phyloP scores from a whole-genome alignment of 2,329 filamentous ascomycete species.

The Hypoxylon sp. region DNA sequence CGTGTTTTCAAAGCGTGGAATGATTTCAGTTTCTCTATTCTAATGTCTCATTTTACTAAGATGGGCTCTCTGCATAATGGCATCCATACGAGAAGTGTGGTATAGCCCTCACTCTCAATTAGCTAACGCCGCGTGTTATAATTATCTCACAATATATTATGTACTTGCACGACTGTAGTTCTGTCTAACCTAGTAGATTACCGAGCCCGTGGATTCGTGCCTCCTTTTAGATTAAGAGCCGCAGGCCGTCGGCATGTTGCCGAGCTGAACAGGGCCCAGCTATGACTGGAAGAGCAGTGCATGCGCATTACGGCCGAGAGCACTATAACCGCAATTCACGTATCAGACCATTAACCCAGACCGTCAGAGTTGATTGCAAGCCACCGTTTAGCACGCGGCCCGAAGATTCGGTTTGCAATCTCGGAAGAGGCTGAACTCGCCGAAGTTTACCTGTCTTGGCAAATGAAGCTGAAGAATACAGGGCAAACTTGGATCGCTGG shows the following conservation, averaged over 20 bases:
- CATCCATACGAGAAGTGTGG: background rate
- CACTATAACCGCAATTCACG: background rate
- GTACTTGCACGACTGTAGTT: background rate
- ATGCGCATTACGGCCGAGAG: slow-evolving; percentile 21
- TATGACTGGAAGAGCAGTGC: slow-evolving; percentile 5
- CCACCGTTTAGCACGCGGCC: slow-evolving; percentile 3
- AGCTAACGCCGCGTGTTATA: background rate
- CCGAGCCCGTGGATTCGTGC: background rate
- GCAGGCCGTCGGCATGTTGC: slow-evolving; percentile 6
- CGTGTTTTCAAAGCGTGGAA: background rate
- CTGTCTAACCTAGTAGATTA: background rate
- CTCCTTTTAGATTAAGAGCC: background rate
- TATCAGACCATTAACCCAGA: slow-evolving; percentile 9
- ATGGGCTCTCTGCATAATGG: background rate
- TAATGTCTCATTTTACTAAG: background rate
- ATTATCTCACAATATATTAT: background rate
- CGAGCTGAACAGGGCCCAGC: slow-evolving; percentile 20
- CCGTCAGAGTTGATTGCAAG: background rate
- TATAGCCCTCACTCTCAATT: background rate
- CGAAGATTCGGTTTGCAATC: background rate
- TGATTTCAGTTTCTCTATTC: background rate
- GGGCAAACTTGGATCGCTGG: background rate
- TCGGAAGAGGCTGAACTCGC: slow-evolving; percentile 8
- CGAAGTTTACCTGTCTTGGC: slow-evolving; percentile 5
- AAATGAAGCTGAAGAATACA: background rate